Conservation (phyloP, 116 monocot species). For the Trichopus zeylanicus region DNA sequence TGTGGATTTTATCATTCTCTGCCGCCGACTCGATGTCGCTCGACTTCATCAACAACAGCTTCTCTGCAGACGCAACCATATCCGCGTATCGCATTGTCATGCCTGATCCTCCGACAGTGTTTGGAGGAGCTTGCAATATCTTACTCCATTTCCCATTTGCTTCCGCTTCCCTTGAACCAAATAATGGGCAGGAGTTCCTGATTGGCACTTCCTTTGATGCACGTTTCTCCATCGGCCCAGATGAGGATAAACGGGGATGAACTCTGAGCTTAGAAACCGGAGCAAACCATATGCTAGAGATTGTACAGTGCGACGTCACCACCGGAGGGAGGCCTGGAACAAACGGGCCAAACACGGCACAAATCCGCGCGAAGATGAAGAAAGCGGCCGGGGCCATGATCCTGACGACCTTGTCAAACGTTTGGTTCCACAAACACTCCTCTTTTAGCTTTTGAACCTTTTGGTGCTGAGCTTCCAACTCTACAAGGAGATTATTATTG, state of each 20-base stretch:
- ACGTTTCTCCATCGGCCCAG: conserved; percentile 43
- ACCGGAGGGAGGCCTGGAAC: conserved; percentile 48
- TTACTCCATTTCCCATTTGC: conserved; percentile 1
- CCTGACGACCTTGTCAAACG: conserved; percentile 39
- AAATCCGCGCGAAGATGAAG: conserved; percentile 54
- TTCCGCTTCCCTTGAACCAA: neutral
- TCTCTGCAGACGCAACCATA: conserved; percentile 36
- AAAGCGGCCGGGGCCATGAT: conserved; percentile 50
- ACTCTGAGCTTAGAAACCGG: neutral
- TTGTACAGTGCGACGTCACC: neutral
- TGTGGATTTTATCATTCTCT: conserved; percentile 10
- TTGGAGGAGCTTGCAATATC: conserved; percentile 13
- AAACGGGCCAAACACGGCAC: conserved; percentile 31
- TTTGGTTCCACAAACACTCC: conserved; percentile 56
- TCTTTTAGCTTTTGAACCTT: conserved; percentile 43
- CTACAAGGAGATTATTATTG: conserved; percentile 5
- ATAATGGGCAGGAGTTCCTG: conserved; percentile 63
- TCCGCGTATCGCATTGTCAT: conserved; percentile 58
- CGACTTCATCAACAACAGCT: conserved; percentile 17
- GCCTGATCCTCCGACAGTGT: conserved; percentile 43
- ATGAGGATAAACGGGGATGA: conserved; percentile 14
- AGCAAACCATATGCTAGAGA: conserved; percentile 4
- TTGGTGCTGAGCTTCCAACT: conserved; percentile 32
- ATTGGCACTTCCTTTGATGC: conserved; percentile 2
- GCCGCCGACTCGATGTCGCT: conserved; percentile 1